phyloP scores from a whole-genome alignment of 306 rosid species.

The Senna siamea region DNA sequence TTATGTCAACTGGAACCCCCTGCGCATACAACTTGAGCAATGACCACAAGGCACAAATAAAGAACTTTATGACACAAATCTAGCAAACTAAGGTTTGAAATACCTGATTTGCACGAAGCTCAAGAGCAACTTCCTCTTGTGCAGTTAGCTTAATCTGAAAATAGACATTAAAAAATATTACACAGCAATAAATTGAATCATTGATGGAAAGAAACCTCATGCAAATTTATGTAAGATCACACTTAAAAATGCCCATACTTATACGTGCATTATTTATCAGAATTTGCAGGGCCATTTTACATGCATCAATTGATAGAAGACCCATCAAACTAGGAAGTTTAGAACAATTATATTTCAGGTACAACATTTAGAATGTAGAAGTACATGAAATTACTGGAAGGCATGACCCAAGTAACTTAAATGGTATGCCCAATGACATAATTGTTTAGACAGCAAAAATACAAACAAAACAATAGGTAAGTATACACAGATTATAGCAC shows the following conservation, averaged over 20 bases:
- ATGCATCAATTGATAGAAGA: background rate
- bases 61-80: conserved; percentile 16
- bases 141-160: conserved; percentile 94
- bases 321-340: background rate
- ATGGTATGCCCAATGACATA: background rate
- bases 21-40: conserved; percentile 49
- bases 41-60: conserved; percentile 24
- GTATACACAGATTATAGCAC: background rate
- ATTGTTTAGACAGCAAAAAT: background rate
- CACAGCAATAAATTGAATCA: background rate
- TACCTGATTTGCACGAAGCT: conserved; percentile 98
- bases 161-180: conserved; percentile 27
- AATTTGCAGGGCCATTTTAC: background rate
- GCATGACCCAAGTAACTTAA: background rate
- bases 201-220: conserved; percentile 1
- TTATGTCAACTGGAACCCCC: conserved; percentile 98
- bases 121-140: conserved; percentile 98
- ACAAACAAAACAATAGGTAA: background rate
- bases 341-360: background rate
- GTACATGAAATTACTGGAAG: background rate
- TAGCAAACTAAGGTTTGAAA: conserved; percentile 16
- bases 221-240: background rate
- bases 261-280: background rate
- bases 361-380: background rate
- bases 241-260: background rate